These are phyloP conservation scores for Diplosphaera chodatii DNA, from an alignment of 139 green algal genomes.

Conservation along the genomic window DNA sequence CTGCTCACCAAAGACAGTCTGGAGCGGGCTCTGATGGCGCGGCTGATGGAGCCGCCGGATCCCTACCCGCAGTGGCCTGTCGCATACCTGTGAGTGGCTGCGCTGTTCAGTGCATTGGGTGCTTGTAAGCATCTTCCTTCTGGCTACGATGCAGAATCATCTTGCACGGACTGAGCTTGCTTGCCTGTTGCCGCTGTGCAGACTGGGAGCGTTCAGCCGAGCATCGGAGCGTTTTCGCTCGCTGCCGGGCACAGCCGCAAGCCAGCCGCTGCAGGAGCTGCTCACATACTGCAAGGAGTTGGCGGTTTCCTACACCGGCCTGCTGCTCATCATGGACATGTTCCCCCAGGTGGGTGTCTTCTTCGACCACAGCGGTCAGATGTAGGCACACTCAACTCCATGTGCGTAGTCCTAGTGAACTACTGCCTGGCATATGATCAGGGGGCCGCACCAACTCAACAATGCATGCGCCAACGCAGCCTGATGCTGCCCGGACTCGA, in stretches of 20 bases:
- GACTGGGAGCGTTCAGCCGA: constrained; percentile 29
- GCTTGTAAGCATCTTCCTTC: too few species aligned
- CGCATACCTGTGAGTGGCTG: constrained; percentile 67
- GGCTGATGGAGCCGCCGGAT: constrained; percentile 61
- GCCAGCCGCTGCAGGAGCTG: constrained; percentile 17
- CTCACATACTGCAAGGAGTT: constrained; percentile 58
- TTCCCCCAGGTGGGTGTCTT: constrained; percentile 59
- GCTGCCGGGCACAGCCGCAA: constrained; percentile 14
- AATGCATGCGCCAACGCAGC: constrained; percentile 27
- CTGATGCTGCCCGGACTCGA: constrained; percentile 25
- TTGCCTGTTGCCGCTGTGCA: not conserved
- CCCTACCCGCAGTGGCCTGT: constrained; percentile 56
- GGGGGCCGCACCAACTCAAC: too few species aligned
- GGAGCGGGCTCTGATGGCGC: constrained; percentile 64
- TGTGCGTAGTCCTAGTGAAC: too few species aligned
- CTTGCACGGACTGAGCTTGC: not conserved
- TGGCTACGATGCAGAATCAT: too few species aligned
- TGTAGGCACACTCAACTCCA: too few species aligned
- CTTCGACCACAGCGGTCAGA: too few species aligned
- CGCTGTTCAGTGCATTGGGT: not conserved
- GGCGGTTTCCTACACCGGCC: constrained; percentile 70
- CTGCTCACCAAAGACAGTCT: constrained; percentile 43
- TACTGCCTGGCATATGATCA: too few species aligned
- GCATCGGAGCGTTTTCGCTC: constrained; percentile 8
- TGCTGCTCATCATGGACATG: constrained; percentile 71